Evolutionary conservation across 768 basidiomycete species (phyloP), one percentile per base, ranked within the genome.

Genomic region (Hortiboletus campestris): DNA sequence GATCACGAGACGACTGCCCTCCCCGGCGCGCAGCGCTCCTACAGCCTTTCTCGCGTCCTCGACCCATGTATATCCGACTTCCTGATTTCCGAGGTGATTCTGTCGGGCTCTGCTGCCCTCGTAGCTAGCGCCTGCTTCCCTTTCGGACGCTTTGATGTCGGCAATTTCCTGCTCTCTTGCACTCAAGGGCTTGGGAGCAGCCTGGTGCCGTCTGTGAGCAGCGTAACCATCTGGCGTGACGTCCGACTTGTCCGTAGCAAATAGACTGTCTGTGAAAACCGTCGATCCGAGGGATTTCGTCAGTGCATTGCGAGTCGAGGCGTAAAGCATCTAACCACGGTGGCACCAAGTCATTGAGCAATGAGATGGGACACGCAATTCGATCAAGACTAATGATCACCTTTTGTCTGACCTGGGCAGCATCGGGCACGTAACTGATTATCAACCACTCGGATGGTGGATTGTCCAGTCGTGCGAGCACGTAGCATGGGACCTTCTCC

Each of bases 171-270:
- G 81, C 71, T 98, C 95, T 32, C 87, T 80, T 0, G 83, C 80
- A 38, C 87, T 92, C 63, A 97, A 77, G 2, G 94, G 96, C 58
- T 90, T 80, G 2, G 92, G 89, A 1, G 92, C 89, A 32, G 81
- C 75, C 46, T 82, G 69, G 65, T 93, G 89, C 16, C 76, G 80
- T 55, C 81, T 77, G 66, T 96, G 93, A 32, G 84, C 80, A 20
- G 80, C 79, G 63, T 96, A 94, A 0, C 89, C 84, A 45, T 81
- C 80, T 1, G 84, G 74, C 4, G 83, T 85, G 50, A 89, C 63
- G 60, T 91, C 87, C 13, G 72, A 74, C 67, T 84, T 89, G 50
- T 81, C 79, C 0, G 89, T 91, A 2, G 91, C 91, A 65, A 89
- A 91, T n/a, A 94, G 73, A 36, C 80, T 78, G 67, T 89, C 85